Conservation (phyloP, 2,329 filamentous ascomycete species). For the Graphilbum sp. region DNA sequence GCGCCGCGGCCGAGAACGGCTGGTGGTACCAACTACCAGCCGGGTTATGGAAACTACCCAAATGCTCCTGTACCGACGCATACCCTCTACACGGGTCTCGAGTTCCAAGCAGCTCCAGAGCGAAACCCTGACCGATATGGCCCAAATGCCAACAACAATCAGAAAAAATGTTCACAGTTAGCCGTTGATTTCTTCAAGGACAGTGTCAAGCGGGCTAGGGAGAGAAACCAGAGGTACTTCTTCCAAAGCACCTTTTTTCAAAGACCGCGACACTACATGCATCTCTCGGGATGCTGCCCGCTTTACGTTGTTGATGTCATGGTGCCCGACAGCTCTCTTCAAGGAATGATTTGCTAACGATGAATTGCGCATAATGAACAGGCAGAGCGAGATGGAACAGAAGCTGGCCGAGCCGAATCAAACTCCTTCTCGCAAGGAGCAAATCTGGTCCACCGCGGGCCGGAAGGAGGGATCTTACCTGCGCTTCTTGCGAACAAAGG, state of each 20-base stretch:
- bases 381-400: slow-evolving; percentile 82
- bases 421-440: slow-evolving; percentile 60
- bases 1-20: slow-evolving; percentile 71
- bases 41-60: slow-evolving; percentile 48
- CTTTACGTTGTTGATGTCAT: too few relatives aligned
- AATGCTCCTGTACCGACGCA: slow-evolving; percentile 51
- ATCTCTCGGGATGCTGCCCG: too few relatives aligned
- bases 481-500: slow-evolving; percentile 83
- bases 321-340: too few relatives aligned
- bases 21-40: slow-evolving; percentile 46
- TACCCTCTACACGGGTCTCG: slow-evolving; percentile 37
- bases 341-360: too few relatives aligned
- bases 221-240: slow-evolving; percentile 77
- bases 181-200: slow-evolving; percentile 96
- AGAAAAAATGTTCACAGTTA: slow-evolving; percentile 52
- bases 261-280: background rate
- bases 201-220: slow-evolving; percentile 87
- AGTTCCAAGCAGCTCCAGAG: slow-evolving; percentile 66
- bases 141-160: slow-evolving; percentile 47
- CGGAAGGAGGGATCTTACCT: slow-evolving; percentile 86
- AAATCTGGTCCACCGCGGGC: slow-evolving; percentile 70
- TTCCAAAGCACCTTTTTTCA: background rate
- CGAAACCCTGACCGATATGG: slow-evolving; percentile 72
- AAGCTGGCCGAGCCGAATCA: slow-evolving; percentile 65
- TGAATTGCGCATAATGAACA: too few relatives aligned